Conservation (phyloP, 257 asterid genomes). For the Fraxinus excelsior region DNA sequence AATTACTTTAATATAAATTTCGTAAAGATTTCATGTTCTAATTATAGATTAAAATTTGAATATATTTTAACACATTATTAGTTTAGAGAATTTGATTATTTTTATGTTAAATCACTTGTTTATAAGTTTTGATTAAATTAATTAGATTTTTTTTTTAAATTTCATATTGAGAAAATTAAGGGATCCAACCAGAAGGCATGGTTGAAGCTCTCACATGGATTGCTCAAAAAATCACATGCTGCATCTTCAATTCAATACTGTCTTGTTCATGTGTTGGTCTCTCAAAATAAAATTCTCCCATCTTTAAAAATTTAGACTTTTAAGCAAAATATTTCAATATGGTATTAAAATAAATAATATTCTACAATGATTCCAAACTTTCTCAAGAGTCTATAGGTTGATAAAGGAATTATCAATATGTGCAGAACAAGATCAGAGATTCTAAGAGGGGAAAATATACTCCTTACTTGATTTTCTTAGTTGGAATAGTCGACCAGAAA, state of each 20-base stretch:
- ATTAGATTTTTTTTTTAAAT: background rate
- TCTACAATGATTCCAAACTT: background rate
- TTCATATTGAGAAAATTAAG: background rate
- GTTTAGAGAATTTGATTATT: background rate
- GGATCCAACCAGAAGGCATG: background rate
- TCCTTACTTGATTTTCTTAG: no score
- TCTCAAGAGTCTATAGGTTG: background rate
- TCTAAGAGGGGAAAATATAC: background rate
- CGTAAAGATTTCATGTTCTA: background rate
- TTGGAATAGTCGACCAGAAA: no score
- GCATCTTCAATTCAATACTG: background rate
- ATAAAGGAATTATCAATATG: no score
- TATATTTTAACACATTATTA: background rate
- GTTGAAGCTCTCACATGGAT: background rate
- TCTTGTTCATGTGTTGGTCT: background rate
- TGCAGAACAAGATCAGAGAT: no score
- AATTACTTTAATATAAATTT: background rate
- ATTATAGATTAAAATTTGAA: background rate
- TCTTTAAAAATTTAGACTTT: background rate
- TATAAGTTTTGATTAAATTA: background rate
- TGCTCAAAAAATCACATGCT: background rate
- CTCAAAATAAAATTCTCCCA: background rate
- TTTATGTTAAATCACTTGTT: background rate
- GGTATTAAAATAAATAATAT: background rate
- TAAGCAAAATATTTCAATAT: background rate